Base-by-base conservation (phyloP, 805 yeast genomes). In the Wickerhamiella sergipiensis region DNA sequence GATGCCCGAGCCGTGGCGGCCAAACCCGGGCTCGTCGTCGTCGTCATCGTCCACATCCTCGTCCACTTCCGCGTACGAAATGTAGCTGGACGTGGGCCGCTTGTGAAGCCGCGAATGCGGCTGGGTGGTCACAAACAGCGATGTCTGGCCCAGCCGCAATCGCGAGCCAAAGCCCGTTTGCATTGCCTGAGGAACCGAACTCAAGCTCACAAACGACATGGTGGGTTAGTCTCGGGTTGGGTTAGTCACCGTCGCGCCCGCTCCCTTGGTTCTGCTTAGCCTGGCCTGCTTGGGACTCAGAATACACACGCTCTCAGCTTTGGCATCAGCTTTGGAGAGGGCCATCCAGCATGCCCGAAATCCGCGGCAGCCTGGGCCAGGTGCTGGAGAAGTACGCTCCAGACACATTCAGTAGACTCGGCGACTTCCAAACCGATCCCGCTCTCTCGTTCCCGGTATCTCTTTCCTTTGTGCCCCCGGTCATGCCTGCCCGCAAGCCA, bases 41-140 rank as follows among this genome's bases (percentile, higher is more conserved):
- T 68, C 77, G 49, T 74, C 78, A 31, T 73, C 78, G 52, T 74
- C 77, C 53, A 76, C 75, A 55, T 80, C 80, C 47, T 77, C 79
- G 55, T 85, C 95, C 53, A 79, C 74, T 63, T 87, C 96, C 0
- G 95, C 92, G 61, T 88, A 88, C 63, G 84, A 85, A 47, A 80
- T 82, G 39, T 76, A 75, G 17, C 52, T 54, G 2, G 61, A 54
- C 44, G 78, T 70, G 10, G 85, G 80, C 58, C 95, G 72, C 64
- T 86, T 87, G 33, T 87, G 81, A 29, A 82, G 75, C 56, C 97
- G 75, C 2, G 60, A 57, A n/a, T 88, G 78, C 1, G 86, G 85
- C 22, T 83, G 81, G 1, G 87, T 83, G 2, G 86, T 76, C 38
- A 83, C 74, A 57, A 81, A 77, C 31, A 89, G 67, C 1, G 94